Percentiles rank a stretch among this genome's conserved stretches.
Evolutionary conservation across 176 grass and related monocot genomes (phyloP).

Genomic region (Cocos nucifera): DNA sequence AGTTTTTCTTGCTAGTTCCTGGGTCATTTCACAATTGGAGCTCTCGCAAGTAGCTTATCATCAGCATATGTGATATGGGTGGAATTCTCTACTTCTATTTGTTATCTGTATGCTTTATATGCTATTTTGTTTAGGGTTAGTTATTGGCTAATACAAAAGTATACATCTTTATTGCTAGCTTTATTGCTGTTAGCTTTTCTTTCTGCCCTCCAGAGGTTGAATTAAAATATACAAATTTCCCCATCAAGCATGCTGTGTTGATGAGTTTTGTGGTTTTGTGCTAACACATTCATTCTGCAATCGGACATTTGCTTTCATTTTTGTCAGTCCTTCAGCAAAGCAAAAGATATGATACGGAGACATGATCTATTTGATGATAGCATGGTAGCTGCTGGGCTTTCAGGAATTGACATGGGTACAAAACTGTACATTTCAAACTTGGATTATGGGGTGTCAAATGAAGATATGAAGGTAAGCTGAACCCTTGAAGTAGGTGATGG

Average conservation of each 20-base stretch:
- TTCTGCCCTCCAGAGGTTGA: not conserved
- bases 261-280: conserved; percentile 33
- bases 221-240: conserved; percentile 32
- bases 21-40: conserved; percentile 32
- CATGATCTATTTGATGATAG: conserved; percentile 79
- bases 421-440: conserved; percentile 96
- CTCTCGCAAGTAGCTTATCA: conserved; percentile 23
- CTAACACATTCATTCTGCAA: conserved; percentile 45
- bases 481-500: conserved; percentile 10
- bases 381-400: conserved; percentile 57
- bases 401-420: conserved; percentile 69
- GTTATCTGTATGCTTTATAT: conserved; percentile 27
- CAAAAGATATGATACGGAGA: conserved; percentile 71
- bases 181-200: not conserved
- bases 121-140: conserved; percentile 4
- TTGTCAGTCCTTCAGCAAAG: conserved; percentile 90
- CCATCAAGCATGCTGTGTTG: conserved; percentile 29
- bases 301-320: conserved; percentile 56
- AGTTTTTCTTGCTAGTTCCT: conserved; percentile 18
- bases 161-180: too few species aligned
- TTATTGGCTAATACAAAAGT: too few species aligned
- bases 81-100: conserved; percentile 52
- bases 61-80: conserved; percentile 35
- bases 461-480: conserved; percentile 81
- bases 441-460: conserved; percentile 88